Percentiles rank a stretch among this genome's conserved stretches.
phyloP scores from a whole-genome alignment of 257 asterid species.

The Solanum pimpinellifolium region DNA sequence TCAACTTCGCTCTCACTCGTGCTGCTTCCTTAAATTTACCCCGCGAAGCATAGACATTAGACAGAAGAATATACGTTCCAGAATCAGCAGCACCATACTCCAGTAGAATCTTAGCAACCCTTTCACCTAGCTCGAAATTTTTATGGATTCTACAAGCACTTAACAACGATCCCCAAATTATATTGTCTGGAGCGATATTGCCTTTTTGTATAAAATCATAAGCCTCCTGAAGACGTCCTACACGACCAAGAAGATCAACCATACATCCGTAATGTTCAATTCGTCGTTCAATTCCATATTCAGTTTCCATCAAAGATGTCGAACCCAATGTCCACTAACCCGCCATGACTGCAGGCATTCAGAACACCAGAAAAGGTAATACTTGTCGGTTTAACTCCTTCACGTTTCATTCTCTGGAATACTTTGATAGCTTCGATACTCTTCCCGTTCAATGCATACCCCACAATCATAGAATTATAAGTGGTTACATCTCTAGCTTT shows the following conservation, averaged over 20 bases:
- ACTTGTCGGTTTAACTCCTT: slow-evolving; percentile 28
- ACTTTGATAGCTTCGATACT: slow-evolving; percentile 24
- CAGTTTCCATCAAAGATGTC: slow-evolving; percentile 25
- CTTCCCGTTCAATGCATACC: slow-evolving; percentile 41
- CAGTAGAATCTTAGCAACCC: slow-evolving; percentile 12
- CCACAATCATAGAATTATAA: slow-evolving; percentile 37
- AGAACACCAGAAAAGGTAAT: slow-evolving; percentile 35
- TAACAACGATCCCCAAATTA: slow-evolving; percentile 41
- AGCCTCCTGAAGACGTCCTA: slow-evolving; percentile 41
- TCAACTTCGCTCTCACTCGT: slow-evolving; percentile 24
- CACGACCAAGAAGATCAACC: slow-evolving; percentile 55
- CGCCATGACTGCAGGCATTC: slow-evolving; percentile 49
- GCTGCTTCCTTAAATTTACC: slow-evolving; percentile 37
- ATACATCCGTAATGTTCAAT: slow-evolving; percentile 50
- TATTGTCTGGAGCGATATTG: slow-evolving; percentile 23
- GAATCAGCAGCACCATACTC: slow-evolving; percentile 17
- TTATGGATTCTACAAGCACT: slow-evolving; percentile 39
- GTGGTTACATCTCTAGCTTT: slow-evolving; percentile 29
- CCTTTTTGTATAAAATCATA: slow-evolving; percentile 18
- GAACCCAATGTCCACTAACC: slow-evolving; percentile 27
- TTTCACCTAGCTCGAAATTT: slow-evolving; percentile 28
- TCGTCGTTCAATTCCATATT: slow-evolving; percentile 20
- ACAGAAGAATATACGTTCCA: slow-evolving; percentile 19
- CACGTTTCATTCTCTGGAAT: slow-evolving; percentile 24
- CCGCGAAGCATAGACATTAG: slow-evolving; percentile 30